Evolutionary conservation across 805 yeast genomes (phyloP), one percentile per base, ranked within the genome.

Genomic region (Saturnispora kantuleensis): DNA sequence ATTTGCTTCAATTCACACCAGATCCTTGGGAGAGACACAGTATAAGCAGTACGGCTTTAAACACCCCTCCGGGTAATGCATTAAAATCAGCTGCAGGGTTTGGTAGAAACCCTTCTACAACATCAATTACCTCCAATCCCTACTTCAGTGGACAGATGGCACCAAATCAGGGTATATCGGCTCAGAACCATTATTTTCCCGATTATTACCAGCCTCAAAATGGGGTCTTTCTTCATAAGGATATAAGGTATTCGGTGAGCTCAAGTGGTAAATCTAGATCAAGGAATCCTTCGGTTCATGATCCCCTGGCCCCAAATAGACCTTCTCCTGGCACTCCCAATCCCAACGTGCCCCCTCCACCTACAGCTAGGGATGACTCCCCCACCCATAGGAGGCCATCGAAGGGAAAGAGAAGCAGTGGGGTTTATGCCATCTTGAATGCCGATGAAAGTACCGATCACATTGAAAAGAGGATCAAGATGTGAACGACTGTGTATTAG

Each of bases 251-350:
- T 44, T 57, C 65, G 7, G 10, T 43, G 2, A 38, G 48, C 2
- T 47, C 52, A 9, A 54, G 62, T 9, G 54, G 62, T 6, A 13
- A 36, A 7, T 47, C 41, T 33, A 54, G 57, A 40, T 56, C 64
- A 10, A 60, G 75, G 38, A 69, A 70, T 47, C 56, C 61, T 31
- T 69, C 74, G 11, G 64, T 69, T 15, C 62, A 62, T 49, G 68
- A 59, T 44, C 66, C 67, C 3, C 47, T 63, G 36, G 64, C 42
- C 15, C 18, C 37, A 35, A 16, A 18, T 13, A 15, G 11, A 35
- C 17, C 37, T 35, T 35, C 37, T 16, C 26, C 26, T 21, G 26
- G 26, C 8, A 21, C 26, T 21, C 26, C 26, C 26, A 21, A 4
- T 21, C 5, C 26, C 26, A 21, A 21, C 26, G 26, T 21, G 26